Percentiles rank a stretch among this genome's conserved stretches.
These are phyloP conservation scores for Ceratobasidium sp. DNA, from an alignment of 1,284 basidiomycete genomes.

Conservation along the genomic window DNA sequence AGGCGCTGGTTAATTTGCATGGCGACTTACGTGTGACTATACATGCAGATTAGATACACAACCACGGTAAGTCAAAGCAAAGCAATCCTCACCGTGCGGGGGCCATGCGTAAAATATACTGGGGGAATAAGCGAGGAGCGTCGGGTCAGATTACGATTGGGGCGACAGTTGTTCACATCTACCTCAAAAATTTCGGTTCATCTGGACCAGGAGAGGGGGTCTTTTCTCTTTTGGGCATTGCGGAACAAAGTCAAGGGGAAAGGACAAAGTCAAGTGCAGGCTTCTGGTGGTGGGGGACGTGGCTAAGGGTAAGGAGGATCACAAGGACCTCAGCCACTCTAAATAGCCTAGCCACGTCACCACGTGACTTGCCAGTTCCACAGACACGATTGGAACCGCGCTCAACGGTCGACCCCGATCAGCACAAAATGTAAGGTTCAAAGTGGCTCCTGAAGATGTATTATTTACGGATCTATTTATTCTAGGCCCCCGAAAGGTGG, in stretches of 20 bases:
- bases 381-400: background rate
- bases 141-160: too few species aligned
- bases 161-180: background rate
- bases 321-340: slow-evolving; percentile 15
- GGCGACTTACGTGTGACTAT: slow-evolving; percentile 19
- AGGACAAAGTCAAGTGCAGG: background rate
- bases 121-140: background rate
- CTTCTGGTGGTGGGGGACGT: background rate
- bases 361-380: slow-evolving; percentile 13
- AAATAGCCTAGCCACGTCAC: slow-evolving; percentile 13
- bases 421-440: slow-evolving; percentile 2
- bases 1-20: background rate
- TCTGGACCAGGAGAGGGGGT: slow-evolving; percentile 22
- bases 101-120: slow-evolving; percentile 32
- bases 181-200: slow-evolving; percentile 33
- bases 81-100: slow-evolving; percentile 10
- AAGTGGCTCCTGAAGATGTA: background rate
- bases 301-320: slow-evolving; percentile 7
- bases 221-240: slow-evolving; percentile 37
- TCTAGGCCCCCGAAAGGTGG: slow-evolving; percentile 51
- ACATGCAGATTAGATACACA: background rate
- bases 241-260: background rate
- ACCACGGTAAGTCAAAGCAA: background rate
- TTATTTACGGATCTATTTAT: background rate
- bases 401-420: background rate